Evolutionary conservation across 1,139 yeast genomes (phyloP), one percentile per base, ranked within the genome.

Genomic region (Meyerozyma guilliermondii): DNA sequence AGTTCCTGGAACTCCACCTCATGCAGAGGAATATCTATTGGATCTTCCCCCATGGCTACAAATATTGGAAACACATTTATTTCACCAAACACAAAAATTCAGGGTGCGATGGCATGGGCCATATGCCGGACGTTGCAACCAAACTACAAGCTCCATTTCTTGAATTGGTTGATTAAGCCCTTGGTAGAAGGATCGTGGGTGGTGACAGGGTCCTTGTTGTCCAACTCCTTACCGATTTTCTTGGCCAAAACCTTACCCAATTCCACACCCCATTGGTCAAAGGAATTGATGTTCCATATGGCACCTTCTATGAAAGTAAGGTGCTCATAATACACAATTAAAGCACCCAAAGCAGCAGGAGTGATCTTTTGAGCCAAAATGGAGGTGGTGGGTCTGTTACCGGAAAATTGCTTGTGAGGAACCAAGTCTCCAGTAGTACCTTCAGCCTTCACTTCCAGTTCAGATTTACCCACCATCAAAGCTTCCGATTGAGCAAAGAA

Each of bases 191-290:
- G 83, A 63, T 92, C 98, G 66, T 92, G 98, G 47, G 81, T 61
- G 36, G 71, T 60, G 46, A 87, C 83, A 44, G 53, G 52, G 40
- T 72, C 68, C 43, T 71, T 60, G 61, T 77, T 81, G 52, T 84
- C 83, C 63, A 92, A 81, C 72, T 92, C 96, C 58, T 79, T 78
- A 56, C 95, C 94, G 62, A 92, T 92, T 50, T 78, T 95, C 83
- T 92, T 92, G 62, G 98, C 98, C 63, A 92, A 81, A 43, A 86
- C 95, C 76, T 92, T 92, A 66, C 98, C 98, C 59, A 92, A 85
- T 75, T 92, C 98, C 59, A 92, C 98, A 70, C 98, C 98, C 96
- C 98, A 92, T 78, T 92, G 98, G 76, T 92, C 98, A 63, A 88
- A 92, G 14, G 98, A 91, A 81, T 92, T 92, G 75, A 92, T 91